Base-by-base conservation (phyloP, 73 alveolate species). In the Symbiodinium natans region DNA sequence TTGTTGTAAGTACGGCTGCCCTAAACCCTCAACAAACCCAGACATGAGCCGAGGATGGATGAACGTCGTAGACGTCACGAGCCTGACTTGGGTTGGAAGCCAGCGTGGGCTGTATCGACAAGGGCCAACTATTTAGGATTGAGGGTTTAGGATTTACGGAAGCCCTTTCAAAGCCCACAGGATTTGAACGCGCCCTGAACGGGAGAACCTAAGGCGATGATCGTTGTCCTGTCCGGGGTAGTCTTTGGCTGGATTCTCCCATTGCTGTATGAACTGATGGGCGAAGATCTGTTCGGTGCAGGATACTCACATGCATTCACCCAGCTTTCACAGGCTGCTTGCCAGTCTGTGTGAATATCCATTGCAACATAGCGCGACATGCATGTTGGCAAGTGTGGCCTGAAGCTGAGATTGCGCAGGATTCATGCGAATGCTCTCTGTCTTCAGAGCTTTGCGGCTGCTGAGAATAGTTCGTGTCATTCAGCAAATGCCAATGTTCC, bases 401-500 rank as follows among this genome's bases (percentile, higher is more conserved):
- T 1, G 42, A 74, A 11, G 33, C 77, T 13, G 77, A 3, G 77
- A 8, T 59, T 59, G 77, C 36, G 63, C 43, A 89, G 96, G 87
- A 63, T 71, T 68, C 39, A 29, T 90, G 48, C 86, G 96, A 29
- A 90, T 84, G 75, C 36, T 90, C 73, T 90, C 96, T 33, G 96
- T 90, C 39, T 90, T 90, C 39, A 87, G 96, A 4, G 86, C 96
- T 17, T 23, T 90, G 75, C 42, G 96, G 40, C 48, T 90, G 96
- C 88, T 90, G 75, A 83, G 96, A 52, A 90, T 90, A 41, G 96
- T 90, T 31, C 86, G 96, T 31, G 96, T 90, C 80, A 90, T 90
- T 31, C 96, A 90, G 52, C 96, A 84, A 38, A 90, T 90, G 96
- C 96, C 96, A 10, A 90, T 90, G 96, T 90, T 90, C 39, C 46